These are phyloP conservation scores for Garcia nutans DNA, from an alignment of 345 rosid genomes.

Conservation along the genomic window DNA sequence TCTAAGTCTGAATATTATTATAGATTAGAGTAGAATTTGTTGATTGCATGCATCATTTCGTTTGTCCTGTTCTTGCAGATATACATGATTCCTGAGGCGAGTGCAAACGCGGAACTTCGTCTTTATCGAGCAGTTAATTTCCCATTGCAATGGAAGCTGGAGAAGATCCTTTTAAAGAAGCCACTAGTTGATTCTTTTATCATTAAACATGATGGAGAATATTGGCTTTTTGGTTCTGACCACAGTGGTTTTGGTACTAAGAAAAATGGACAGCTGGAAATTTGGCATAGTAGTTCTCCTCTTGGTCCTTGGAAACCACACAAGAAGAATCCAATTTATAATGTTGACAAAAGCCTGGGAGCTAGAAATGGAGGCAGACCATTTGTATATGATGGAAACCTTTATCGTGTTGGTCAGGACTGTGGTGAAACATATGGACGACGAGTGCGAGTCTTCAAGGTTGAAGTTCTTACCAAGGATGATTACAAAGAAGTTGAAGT, in stretches of 20 bases:
- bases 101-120: constrained; percentile 63
- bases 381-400: constrained; percentile 57
- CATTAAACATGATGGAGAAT: constrained; percentile 54
- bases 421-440: constrained; percentile 84
- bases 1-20: background rate
- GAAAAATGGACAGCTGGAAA: constrained; percentile 80
- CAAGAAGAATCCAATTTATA: constrained; percentile 82
- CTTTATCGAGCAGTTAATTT: constrained; percentile 75
- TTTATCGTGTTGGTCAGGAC: constrained; percentile 96
- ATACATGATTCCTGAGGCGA: constrained; percentile 95
- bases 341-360: constrained; percentile 51
- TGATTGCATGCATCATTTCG: background rate
- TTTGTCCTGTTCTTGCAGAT: constrained; percentile 45
- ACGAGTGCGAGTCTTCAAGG: constrained; percentile 56
- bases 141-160: constrained; percentile 78
- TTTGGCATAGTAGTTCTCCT: constrained; percentile 84
- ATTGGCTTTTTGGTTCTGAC: constrained; percentile 91
- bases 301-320: constrained; percentile 95
- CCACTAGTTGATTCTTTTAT: constrained; percentile 70
- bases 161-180: constrained; percentile 61
- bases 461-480: constrained; percentile 59
- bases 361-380: constrained; percentile 97
- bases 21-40: background rate
- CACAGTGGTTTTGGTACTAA: constrained; percentile 60
- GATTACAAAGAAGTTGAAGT: constrained; percentile 80